Evolutionary conservation across 345 rosid species (phyloP), one percentile per base, ranked within the genome.

Genomic region (Salix exigua): DNA sequence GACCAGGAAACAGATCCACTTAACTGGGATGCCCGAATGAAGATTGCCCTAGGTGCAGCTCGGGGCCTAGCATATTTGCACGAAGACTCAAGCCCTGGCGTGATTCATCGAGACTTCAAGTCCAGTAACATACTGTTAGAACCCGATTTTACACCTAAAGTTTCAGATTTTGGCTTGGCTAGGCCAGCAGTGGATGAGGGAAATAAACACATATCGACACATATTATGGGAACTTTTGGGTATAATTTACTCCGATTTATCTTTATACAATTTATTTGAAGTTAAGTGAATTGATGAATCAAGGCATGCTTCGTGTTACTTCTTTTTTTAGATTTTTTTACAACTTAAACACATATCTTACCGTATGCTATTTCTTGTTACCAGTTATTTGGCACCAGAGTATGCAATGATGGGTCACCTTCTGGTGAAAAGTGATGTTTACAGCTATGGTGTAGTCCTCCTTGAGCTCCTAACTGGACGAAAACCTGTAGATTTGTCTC

Each of bases 161-260:
- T 91, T 76, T 88, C 96, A 9, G 96, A 91, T 83, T 91, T 91
- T 74, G 96, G 96, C 70, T 82, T 91, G 85, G 96, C 96, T 75
- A 84, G 91, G 83, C 75, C 90, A 30, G 96, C 93, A 19, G 44
- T 86, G 69, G 93, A 89, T 11, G 96, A 87, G 82, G 89, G 85
- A 74, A 77, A 82, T 85, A 88, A 85, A 70, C 89, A 86, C 82
- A 85, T 88, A 48, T 91, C 95, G 4, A 91, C 91, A 23, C 93
- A 86, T 58, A 91, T 91, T 50, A 91, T 89, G 96, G 96, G 96
- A 79, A 91, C 96, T 71, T 89, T 91, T n/a, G 96, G 96, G 96
- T 91, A 87, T 66, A 77, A 70, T 50, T 51, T 75, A 44, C 77
- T 48, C 25, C 60, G 60, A 28, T 71, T 28, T 33, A 64, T 40